A percentile compares a stretch with the other conserved stretches of the same genome.
These are phyloP conservation scores for Solanum aculeatissimum DNA, from an alignment of 305 asterid species.

Conservation along the genomic window DNA sequence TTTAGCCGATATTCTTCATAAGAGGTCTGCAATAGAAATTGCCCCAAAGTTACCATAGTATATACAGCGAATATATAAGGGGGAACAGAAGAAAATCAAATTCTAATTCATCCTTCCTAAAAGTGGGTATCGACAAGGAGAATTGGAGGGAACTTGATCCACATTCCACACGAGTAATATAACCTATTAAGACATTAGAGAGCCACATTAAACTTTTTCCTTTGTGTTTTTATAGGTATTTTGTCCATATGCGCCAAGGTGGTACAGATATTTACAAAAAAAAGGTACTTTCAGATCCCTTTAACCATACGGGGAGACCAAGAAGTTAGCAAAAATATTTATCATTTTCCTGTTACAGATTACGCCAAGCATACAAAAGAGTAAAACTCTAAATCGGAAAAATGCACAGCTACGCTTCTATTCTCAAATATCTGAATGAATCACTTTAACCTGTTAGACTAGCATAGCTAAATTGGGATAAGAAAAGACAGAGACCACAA, in stretches of 20 bases:
- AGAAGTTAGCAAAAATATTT: neutral
- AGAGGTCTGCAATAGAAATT: constrained; percentile 39
- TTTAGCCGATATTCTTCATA: constrained; percentile 84
- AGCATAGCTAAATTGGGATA: neutral
- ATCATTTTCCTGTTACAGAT: neutral
- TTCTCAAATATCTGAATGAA: neutral
- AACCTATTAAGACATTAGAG: neutral
- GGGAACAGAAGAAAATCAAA: neutral
- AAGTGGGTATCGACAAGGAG: neutral
- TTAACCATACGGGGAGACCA: neutral
- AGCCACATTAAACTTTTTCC: neutral
- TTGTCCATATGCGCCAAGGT: neutral
- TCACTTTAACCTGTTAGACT: neutral
- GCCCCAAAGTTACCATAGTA: neutral
- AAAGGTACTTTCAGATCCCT: neutral
- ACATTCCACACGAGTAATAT: neutral
- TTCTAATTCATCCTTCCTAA: neutral
- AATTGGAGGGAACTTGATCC: neutral
- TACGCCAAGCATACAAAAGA: neutral
- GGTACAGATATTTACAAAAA: neutral
- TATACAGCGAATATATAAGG: neutral
- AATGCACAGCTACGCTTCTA: neutral
- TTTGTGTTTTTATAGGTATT: neutral
- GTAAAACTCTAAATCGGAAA: neutral
- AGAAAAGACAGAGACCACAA: neutral